Base-by-base conservation (phyloP, 2,329 filamentous ascomycete genomes). In the Lasiodiplodia hormozganensis region DNA sequence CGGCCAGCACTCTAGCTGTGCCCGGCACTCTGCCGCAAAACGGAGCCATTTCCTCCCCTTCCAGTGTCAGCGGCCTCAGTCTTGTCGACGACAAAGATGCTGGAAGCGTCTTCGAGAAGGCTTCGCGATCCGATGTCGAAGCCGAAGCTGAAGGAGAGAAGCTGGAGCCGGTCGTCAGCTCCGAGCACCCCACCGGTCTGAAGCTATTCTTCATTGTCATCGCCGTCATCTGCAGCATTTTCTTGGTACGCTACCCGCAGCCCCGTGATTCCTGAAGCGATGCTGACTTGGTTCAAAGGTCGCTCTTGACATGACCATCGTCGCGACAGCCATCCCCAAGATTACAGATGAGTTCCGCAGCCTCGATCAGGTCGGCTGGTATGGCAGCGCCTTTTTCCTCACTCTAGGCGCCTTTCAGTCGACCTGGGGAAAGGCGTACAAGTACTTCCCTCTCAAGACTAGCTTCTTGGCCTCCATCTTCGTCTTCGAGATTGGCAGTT, bases 401-500 rank as follows among this genome's bases (percentile, higher is more conserved):
- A 83, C 82, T 0, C 70, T 78, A 8, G 79, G 76, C 18, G 76
- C 76, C 7, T 82, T 85, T 65, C 82, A 85, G 66, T 78, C 82
- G 2, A 75, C 78, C 0, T 81, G 79, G 71, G 85, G 85, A 3
- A 82, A 83, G 68, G 72, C 80, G 2, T 86, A 82, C 74, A 84
- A 80, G 57, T 84, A 79, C 72, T 82, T 81, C 69, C 72, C 76
- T 3, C 73, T 79, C 10, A 83, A 83, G 71, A 71, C 67, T 11
- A 73, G 73, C 31, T 83, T 80, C 69, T 66, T 82, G 18, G 60
- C 72, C 1, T 62, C 74, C 8, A 67, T 71, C 21, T 71, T 76
- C 43, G 67, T 87, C 51, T 89, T 89, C 70, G 86, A 88, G 72
- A 21, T 87, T 5, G 87, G 87, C 2, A 87, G 85, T 1, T 71